Base-by-base conservation (phyloP, 306 rosid genomes). In the Glycine latifolia region DNA sequence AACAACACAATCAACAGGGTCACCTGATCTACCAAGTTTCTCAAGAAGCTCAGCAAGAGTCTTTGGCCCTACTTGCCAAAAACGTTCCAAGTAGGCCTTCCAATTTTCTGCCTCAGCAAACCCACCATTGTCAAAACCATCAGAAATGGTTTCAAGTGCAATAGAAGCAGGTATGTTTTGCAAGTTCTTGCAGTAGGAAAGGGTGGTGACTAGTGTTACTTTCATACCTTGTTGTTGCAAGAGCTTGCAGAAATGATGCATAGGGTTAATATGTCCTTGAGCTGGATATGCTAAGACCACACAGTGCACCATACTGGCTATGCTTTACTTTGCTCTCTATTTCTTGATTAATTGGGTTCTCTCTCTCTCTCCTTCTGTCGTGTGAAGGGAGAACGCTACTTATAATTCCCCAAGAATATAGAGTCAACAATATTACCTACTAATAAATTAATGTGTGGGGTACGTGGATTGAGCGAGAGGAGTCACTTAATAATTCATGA, bases 191-290 rank as follows among this genome's bases (percentile, higher is more conserved):
- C 15, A 13, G 31, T 67, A 16, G 54, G 7, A 86, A 41, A 15
- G 39, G 8, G 89, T 73, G 31, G 81, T 84, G 33, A 66, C 89
- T 0, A 89, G 67, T 17, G 91, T 87, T 52, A 73, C 54, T 63
- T 8, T 82, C 7, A 86, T 35, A 2, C 83, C 86, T 71, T 72
- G 31, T 16, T 65, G 56, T 47, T 78, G 76, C 68, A 83, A 78
- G 8, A 73, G 71, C 56, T 83, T 83, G 55, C 83, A 78, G 71
- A 83, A 83, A 4, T 83, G 58, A 65, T 63, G 26, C 80, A 83
- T 54, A n/a, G 86, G 86, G 7, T 72, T 83, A 0, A 83, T 46
- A 71, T 83, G 92, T 1, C 92, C 89, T 78, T 83, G 89, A 11
- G 16, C 17, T 14, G 88, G 93, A 53, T 6, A 89, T 39, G 87